These are phyloP conservation scores for Thielaviopsis populi DNA, from an alignment of 2,329 filamentous ascomycete species.

Conservation along the genomic window DNA sequence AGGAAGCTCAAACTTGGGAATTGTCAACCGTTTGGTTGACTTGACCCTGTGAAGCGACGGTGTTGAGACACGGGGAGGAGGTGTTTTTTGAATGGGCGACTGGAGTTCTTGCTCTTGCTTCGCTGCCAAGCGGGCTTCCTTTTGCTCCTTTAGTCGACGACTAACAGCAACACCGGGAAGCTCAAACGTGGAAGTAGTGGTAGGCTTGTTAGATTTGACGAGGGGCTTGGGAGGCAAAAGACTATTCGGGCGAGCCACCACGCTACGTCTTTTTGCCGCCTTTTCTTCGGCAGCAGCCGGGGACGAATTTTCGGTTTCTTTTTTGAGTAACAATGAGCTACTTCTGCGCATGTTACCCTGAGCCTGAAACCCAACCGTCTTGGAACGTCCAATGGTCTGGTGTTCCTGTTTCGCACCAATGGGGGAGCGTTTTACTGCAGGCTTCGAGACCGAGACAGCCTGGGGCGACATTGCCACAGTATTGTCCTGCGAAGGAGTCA, in stretches of 20 bases:
- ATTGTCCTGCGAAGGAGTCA: conserved; percentile 4
- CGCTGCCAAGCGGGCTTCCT: conserved; percentile 34
- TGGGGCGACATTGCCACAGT: not conserved
- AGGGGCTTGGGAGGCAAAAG: conserved; percentile 33
- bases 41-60: conserved; percentile 28
- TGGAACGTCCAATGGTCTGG: conserved; percentile 28
- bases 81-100: conserved; percentile 24
- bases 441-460: not conserved
- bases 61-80: conserved; percentile 23
- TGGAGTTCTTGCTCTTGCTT: conserved; percentile 20
- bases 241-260: conserved; percentile 26
- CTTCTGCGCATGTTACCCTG: conserved; percentile 30
- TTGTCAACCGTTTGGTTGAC: conserved; percentile 37
- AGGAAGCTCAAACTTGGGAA: conserved; percentile 45
- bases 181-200: conserved; percentile 43
- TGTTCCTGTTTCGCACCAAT: conserved; percentile 19
- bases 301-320: conserved; percentile 19
- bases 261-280: conserved; percentile 20
- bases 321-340: conserved; percentile 27
- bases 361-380: conserved; percentile 25
- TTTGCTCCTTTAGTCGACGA: conserved; percentile 41
- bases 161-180: conserved; percentile 48
- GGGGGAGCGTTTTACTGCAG: not conserved
- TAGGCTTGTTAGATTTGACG: conserved; percentile 38
- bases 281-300: conserved; percentile 20